Evolutionary conservation across 805 yeast species (phyloP), one percentile per base, ranked within the genome.

Genomic region (Candida dendrica): DNA sequence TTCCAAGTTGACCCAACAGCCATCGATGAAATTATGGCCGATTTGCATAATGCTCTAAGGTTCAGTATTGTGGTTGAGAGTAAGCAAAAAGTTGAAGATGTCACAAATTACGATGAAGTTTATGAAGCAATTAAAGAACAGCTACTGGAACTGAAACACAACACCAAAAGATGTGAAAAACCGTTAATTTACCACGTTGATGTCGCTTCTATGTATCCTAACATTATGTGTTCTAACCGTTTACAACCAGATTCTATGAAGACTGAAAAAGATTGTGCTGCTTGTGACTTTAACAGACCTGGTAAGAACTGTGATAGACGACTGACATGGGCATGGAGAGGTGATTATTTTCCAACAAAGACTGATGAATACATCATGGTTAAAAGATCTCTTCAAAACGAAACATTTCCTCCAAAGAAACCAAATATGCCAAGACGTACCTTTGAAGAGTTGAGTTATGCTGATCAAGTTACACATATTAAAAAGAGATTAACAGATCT

Each of bases 151-250:
- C 63, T 93, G 40, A 79, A 76, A 46, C 59, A 68, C 1, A 71
- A 72, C 32, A 90, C 91, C 1, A 69, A 69, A 31, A 70, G 97
- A 50, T 59, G 61, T 11, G 98, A 93, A 53, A 67, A 68, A 10
- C 99, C 99, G 0, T 68, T 86, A 37, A 93, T 93, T 48, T 93
- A 95, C 55, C 99, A 93, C 58, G 96, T 95, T 31, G 99, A 93
- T 68, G 99, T 93, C 39, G 97, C 99, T 1, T 93, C 98, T 1
- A 93, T 93, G 99, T 93, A 93, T 58, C 99, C 99, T 6, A 93
- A 93, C 58, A 93, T 93, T 59, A 93, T 93, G 98, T 88, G 96
- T 6, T 85, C 98, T 0, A 93, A 93, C 64, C 78, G 99, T 58
- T 70, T 93, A 41, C 99, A 93, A 60, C 99, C 99, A 0, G 99